Conservation (phyloP, 148 eudicot genomes). For the Diospyros kaki region DNA sequence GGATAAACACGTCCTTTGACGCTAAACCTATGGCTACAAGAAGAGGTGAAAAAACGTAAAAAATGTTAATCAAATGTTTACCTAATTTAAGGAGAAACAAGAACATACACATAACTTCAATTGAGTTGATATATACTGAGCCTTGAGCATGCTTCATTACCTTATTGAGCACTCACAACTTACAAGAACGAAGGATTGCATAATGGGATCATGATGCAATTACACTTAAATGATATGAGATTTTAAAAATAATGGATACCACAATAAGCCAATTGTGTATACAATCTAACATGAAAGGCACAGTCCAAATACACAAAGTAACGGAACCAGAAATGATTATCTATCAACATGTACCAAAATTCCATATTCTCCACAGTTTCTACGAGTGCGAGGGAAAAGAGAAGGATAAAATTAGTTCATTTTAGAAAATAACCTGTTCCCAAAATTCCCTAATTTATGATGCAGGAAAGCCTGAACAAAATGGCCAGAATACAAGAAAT, state of each 20-base stretch:
- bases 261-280: not conserved
- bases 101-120: not conserved
- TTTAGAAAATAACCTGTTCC: no score
- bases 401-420: no score
- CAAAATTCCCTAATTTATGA: no score
- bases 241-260: no score
- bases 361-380: no score
- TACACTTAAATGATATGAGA: not conserved
- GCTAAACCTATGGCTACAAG: slow-evolving; percentile 74
- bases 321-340: not conserved
- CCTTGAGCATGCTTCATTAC: not conserved
- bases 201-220: not conserved
- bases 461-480: no score
- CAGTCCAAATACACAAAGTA: not conserved
- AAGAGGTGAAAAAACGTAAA: slow-evolving; percentile 1
- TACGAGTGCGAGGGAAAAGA: no score
- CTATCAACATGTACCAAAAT: not conserved
- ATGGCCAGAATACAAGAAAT: no score
- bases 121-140: no score
- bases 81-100: not conserved
- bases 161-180: not conserved
- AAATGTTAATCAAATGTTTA: not conserved
- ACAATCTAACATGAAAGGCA: not conserved
- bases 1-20: slow-evolving; percentile 89
- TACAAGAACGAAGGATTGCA: not conserved